These are phyloP conservation scores for Hyphopichia wangnamkhiaoensis DNA, from an alignment of 1,139 yeast genomes.

Conservation along the genomic window DNA sequence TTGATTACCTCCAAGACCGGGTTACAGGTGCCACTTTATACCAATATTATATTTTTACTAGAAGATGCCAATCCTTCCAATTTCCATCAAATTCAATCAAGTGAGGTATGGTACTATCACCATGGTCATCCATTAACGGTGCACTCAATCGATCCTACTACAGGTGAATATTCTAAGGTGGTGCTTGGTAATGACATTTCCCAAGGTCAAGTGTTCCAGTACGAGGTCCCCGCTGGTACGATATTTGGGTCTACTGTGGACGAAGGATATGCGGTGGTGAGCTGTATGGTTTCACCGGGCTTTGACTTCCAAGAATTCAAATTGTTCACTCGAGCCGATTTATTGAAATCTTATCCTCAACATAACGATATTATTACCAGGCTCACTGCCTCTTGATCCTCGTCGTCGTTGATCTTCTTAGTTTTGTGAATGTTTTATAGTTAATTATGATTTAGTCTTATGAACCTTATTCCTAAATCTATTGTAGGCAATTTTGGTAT, in stretches of 20 bases:
- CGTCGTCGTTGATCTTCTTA: no score
- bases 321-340: constrained; percentile 14
- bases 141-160: constrained; percentile 16
- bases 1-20: constrained; percentile 16
- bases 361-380: constrained; percentile 15
- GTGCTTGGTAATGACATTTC: constrained; percentile 14
- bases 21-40: constrained; percentile 17
- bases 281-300: constrained; percentile 21
- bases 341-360: constrained; percentile 15
- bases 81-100: constrained; percentile 18
- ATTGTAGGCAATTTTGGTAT: no score
- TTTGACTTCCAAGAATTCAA: constrained; percentile 20
- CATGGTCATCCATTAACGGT: constrained; percentile 20
- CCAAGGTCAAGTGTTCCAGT: constrained; percentile 17
- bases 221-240: constrained; percentile 18
- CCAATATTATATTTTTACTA: constrained; percentile 18
- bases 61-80: constrained; percentile 18
- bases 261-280: constrained; percentile 16
- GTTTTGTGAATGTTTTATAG: no score
- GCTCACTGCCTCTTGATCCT: no score
- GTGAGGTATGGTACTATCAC: constrained; percentile 22
- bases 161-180: constrained; percentile 13
- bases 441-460: no score
- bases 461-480: no score
- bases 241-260: constrained; percentile 21